Evolutionary conservation across 495 filamentous ascomycete species (phyloP), one percentile per base, ranked within the genome.

Genomic region (Aspergillus asperescens): DNA sequence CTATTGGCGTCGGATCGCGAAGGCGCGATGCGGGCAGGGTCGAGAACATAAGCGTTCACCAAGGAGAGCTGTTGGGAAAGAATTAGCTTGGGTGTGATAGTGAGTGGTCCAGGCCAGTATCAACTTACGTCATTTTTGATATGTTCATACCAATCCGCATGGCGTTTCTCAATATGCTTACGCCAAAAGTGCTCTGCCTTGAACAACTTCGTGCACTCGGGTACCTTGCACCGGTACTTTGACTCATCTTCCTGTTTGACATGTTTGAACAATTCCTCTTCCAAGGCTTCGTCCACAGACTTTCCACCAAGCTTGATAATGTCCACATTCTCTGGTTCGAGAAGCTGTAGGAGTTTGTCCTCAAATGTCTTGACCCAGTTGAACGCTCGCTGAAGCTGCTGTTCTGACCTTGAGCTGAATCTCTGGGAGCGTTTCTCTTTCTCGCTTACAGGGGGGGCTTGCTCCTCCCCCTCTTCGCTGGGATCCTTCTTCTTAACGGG

Each of bases 331-430:
- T 95, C 87, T 5, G 92, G 92, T 62, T 97, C 90, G 16, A 99
- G 75, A 34, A 95, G 86, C 64, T 93, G 89, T 64, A 88, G 74
- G 47, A 96, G 77, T 74, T 97, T 99, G 57, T 99, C 93, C 63
- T 99, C 93, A 61, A 95, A 99, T 0, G 91, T 96, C 70, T 85
- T 92, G n/a, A 96, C 95, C 94, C 94, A 97, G 59, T 99, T 99
- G 73, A 90, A 95, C 1, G 93, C 94, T 37, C 94, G 82, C 62
- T 89, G 86, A 25, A 97, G 79, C 69, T 97, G 94, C 60, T 92
- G 86, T 59, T 96, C 90, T 1, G 82, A 79, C 68, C 95, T 95
- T 43, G 79, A 78, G 24, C 69, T 77, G 34, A 80, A 79, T 24
- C 83, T 84, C 31, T 80, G 78, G 51, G 81, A 78, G 34, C 83